phyloP scores from a whole-genome alignment of 257 asterid genomes.

The Solanum lignicaule region DNA sequence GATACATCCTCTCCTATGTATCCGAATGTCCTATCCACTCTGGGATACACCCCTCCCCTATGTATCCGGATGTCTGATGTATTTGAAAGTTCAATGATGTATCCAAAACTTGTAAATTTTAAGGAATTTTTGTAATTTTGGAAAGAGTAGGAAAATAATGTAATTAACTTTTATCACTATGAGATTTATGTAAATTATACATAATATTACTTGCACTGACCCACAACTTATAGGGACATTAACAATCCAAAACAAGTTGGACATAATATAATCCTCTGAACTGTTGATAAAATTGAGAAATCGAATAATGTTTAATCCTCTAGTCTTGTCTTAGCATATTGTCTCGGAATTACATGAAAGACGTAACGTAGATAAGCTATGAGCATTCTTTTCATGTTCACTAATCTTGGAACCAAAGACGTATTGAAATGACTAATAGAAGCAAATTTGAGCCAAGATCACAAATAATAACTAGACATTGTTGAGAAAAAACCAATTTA shows the following conservation, averaged over 20 bases:
- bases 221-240: not conserved
- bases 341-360: not conserved
- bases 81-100: not conserved
- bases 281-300: not conserved
- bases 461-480: not conserved
- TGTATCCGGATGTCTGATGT: not conserved
- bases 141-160: too few species aligned
- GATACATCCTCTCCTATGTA: too few species aligned
- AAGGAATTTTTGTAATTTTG: too few species aligned
- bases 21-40: too few species aligned
- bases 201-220: not conserved
- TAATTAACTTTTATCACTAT: not conserved
- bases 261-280: not conserved
- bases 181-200: not conserved
- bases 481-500: not conserved
- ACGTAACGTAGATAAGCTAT: not conserved
- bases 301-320: not conserved
- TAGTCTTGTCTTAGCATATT: not conserved
- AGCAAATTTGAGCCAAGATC: not conserved
- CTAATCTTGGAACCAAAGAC: not conserved
- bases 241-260: not conserved
- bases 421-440: not conserved
- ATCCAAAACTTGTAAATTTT: too few species aligned
- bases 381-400: not conserved
- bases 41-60: too few species aligned